Base-by-base conservation (phyloP, 495 filamentous ascomycete species). In the Pseudevernia furfuracea region DNA sequence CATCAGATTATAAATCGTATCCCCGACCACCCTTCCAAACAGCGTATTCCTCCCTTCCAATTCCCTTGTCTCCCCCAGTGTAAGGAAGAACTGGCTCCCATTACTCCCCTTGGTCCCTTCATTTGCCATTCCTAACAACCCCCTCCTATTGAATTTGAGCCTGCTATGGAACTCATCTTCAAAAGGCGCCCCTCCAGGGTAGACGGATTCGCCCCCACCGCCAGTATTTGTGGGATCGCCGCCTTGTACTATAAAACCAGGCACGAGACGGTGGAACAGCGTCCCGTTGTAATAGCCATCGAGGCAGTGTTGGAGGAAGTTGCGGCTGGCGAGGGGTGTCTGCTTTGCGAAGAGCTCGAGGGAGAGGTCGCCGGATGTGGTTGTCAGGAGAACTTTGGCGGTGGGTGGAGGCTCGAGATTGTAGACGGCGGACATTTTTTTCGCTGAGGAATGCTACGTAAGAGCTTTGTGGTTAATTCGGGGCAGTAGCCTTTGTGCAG, bases 261-360 rank as follows among this genome's bases (percentile, higher is more conserved):
- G 88, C 12, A 95, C 85, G 25, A 97, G 80, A 25, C 94, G 92
- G 76, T 98, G 94, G 78, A 98, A 97, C 66, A 91, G 86, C 0
- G 93, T 96, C 68, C 84, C 82, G 58, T 88, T 85, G 77, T 97
- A 99, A 81, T 97, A 97, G 63, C 90, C 89, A 74, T 99, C 92
- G 63, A 95, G 82, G 73, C 88, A 92, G 71, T 90, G 89, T 75
- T 99, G 94, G 25, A 99, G 86, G 79, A 99, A 99, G 76, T 96
- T 96, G 63, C 93, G 91, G 69, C 85, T 90, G 1, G 94, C 89
- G 63, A 96, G 83, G 38, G 94, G 94, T 0, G 89, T 89, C 75
- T 99, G 92, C 64, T 90, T 91, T 25, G 91, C 92, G 81, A 96
- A 98, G 59, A 98, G 86, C 68, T 96, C 87, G 80, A 98, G 83